Conservation (phyloP, 371 early-diverging fungal genomes). For the Mortierella sp. region DNA sequence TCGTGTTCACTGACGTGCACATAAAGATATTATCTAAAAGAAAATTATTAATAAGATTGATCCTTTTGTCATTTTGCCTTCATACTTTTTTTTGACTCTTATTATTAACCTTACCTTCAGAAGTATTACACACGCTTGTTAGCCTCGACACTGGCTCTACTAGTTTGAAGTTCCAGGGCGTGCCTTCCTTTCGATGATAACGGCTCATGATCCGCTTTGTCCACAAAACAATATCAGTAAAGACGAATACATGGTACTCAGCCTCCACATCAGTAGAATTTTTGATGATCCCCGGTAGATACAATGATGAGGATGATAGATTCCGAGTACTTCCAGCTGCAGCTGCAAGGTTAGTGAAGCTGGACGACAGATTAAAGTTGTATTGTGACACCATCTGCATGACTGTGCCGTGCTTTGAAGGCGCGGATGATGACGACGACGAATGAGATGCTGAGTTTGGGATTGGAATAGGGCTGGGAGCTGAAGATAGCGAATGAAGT, state of each 20-base stretch:
- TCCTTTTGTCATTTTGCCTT: neutral
- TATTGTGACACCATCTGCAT: slow-evolving; percentile 41
- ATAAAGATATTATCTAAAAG: slow-evolving; percentile 45
- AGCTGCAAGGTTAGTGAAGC: slow-evolving; percentile 33
- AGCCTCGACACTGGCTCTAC: slow-evolving; percentile 51
- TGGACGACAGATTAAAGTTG: slow-evolving; percentile 39
- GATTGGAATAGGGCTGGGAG: slow-evolving; percentile 5
- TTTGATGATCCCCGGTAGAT: slow-evolving; percentile 44
- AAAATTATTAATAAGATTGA: slow-evolving; percentile 1
- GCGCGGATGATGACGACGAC: neutral
- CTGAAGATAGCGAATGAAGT: slow-evolving; percentile 33
- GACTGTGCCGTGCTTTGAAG: slow-evolving; percentile 28
- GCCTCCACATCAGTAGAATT: slow-evolving; percentile 48
- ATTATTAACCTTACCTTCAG: slow-evolving; percentile 32
- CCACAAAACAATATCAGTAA: slow-evolving; percentile 54
- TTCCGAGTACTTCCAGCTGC: slow-evolving; percentile 31
- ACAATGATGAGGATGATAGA: slow-evolving; percentile 36
- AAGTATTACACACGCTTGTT: slow-evolving; percentile 44
- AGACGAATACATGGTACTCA: slow-evolving; percentile 54
- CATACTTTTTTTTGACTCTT: too few relatives aligned
- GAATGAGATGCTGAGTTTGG: slow-evolving; percentile 17
- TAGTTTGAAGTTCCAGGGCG: slow-evolving; percentile 52
- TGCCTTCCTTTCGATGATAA: slow-evolving; percentile 52
- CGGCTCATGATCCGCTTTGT: slow-evolving; percentile 54
- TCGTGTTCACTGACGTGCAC: slow-evolving; percentile 55